Percentiles rank a stretch among this genome's conserved stretches.
Evolutionary conservation across 2,329 filamentous ascomycete species (phyloP).

Genomic region (Parastagonospora avenae): DNA sequence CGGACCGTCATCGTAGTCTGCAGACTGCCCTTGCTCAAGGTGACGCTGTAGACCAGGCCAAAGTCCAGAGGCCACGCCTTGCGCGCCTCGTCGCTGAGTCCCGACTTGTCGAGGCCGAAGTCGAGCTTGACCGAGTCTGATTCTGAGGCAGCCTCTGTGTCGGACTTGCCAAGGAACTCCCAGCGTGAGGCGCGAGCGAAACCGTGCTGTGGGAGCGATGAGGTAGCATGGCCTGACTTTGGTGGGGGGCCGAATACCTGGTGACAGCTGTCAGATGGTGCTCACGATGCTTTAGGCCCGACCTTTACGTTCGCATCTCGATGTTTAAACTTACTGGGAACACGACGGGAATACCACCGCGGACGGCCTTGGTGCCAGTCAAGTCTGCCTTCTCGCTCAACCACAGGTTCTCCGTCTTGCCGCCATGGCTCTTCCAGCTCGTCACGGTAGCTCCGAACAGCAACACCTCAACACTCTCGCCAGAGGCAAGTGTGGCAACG

Average conservation of each 20-base stretch:
- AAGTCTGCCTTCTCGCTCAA: conserved; percentile 78
- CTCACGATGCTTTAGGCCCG: too few relatives aligned
- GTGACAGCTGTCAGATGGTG: conserved; percentile 10
- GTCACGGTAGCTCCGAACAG: conserved; percentile 92
- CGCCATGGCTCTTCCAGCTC: conserved; percentile 85
- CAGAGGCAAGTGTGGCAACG: conserved; percentile 79
- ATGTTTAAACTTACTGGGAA: conserved; percentile 72
- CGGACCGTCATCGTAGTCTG: conserved; percentile 84
- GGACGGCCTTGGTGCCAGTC: conserved; percentile 86
- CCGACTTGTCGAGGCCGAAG: conserved; percentile 81
- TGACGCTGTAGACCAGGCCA: conserved; percentile 91
- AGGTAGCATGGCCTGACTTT: conserved; percentile 76
- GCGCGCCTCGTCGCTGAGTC: conserved; percentile 70
- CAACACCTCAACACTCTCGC: conserved; percentile 83
- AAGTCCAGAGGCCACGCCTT: conserved; percentile 86
- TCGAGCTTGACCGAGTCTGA: conserved; percentile 81
- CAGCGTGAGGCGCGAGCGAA: conserved; percentile 89
- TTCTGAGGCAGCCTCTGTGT: conserved; percentile 62
- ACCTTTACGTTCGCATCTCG: not conserved
- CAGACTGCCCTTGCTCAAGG: conserved; percentile 74
- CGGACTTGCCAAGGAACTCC: conserved; percentile 92
- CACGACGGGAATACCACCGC: conserved; percentile 89
- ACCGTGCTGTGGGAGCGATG: conserved; percentile 85
- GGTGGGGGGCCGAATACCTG: conserved; percentile 82
- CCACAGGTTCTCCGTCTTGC: conserved; percentile 79